Conservation (phyloP, 495 filamentous ascomycete genomes). For the Apodospora peruviana region DNA sequence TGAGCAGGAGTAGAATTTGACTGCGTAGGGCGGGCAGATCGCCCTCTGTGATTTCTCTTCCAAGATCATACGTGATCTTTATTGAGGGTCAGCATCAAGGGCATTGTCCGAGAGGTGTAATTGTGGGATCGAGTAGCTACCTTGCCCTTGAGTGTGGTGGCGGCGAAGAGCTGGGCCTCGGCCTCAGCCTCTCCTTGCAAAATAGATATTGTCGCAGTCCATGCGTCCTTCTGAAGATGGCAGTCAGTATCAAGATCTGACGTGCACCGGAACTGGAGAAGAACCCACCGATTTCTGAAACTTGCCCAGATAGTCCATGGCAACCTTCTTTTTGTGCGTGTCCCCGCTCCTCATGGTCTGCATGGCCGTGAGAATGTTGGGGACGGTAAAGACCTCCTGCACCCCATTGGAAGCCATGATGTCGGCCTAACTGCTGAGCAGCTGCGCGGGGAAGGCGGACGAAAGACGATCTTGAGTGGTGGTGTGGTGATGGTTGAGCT, state of each 20-base stretch:
- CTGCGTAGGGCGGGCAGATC: conserved; percentile 71
- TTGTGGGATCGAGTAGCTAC: conserved; percentile 43
- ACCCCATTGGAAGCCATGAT: conserved; percentile 65
- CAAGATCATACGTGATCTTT: conserved; percentile 46
- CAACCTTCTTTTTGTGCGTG: conserved; percentile 76
- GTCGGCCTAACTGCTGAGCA: conserved; percentile 9
- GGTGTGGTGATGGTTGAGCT: conserved; percentile 25
- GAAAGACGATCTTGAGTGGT: background rate
- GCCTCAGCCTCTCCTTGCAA: conserved; percentile 70
- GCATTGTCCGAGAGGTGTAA: background rate
- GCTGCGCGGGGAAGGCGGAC: too few species aligned
- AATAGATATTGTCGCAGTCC: conserved; percentile 79
- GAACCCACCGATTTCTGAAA: conserved; percentile 95
- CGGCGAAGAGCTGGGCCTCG: conserved; percentile 90
- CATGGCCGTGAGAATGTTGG: conserved; percentile 72
- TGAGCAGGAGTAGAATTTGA: conserved; percentile 73
- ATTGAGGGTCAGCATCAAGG: conserved; percentile 16
- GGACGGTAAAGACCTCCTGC: conserved; percentile 67
- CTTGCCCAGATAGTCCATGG: conserved; percentile 82
- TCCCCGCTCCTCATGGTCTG: conserved; percentile 86
- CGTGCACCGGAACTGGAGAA: conserved; percentile 2
- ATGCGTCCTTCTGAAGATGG: conserved; percentile 66
- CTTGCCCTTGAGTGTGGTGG: conserved; percentile 96
- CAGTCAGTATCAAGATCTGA: background rate
- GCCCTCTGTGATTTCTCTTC: conserved; percentile 67